Conservation (phyloP, 768 basidiomycete genomes). For the Termitomyces sp. region DNA sequence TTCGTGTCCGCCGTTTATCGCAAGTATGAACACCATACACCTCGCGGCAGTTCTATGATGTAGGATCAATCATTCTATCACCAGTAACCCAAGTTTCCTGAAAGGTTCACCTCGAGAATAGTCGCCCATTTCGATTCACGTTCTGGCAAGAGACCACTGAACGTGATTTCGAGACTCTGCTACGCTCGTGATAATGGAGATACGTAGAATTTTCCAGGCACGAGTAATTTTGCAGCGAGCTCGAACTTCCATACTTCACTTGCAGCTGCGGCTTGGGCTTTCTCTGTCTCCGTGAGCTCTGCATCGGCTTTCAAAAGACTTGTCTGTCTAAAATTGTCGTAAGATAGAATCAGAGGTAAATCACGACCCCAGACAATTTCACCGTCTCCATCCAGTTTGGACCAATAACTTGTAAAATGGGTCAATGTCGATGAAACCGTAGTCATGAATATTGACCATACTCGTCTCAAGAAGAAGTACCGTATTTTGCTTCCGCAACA, state of each 20-base stretch:
- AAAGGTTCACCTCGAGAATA: background rate
- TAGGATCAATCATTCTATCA: background rate
- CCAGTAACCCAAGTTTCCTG: background rate
- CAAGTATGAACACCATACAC: slow-evolving; percentile 65
- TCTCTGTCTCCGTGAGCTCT: slow-evolving; percentile 52
- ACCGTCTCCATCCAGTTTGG: slow-evolving; percentile 58
- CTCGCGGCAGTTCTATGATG: slow-evolving; percentile 57
- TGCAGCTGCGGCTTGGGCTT: slow-evolving; percentile 46
- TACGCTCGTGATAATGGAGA: slow-evolving; percentile 64
- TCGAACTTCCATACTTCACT: slow-evolving; percentile 45
- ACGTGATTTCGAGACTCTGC: slow-evolving; percentile 49
- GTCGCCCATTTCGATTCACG: background rate
- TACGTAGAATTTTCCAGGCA: slow-evolving; percentile 52
- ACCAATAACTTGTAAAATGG: slow-evolving; percentile 43
- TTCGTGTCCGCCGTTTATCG: slow-evolving; percentile 50
- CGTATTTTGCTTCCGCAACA: slow-evolving; percentile 55
- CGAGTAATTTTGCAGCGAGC: slow-evolving; percentile 33
- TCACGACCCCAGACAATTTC: slow-evolving; percentile 70
- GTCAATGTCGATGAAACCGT: background rate
- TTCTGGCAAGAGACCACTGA: slow-evolving; percentile 24
- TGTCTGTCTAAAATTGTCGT: background rate
- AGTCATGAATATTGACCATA: slow-evolving; percentile 21
- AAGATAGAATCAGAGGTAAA: slow-evolving; percentile 18
- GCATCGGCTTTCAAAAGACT: slow-evolving; percentile 47
- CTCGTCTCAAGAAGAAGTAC: slow-evolving; percentile 55